Base-by-base conservation (phyloP, 78 protist genomes). In the Corallochytrium limacisporum region DNA sequence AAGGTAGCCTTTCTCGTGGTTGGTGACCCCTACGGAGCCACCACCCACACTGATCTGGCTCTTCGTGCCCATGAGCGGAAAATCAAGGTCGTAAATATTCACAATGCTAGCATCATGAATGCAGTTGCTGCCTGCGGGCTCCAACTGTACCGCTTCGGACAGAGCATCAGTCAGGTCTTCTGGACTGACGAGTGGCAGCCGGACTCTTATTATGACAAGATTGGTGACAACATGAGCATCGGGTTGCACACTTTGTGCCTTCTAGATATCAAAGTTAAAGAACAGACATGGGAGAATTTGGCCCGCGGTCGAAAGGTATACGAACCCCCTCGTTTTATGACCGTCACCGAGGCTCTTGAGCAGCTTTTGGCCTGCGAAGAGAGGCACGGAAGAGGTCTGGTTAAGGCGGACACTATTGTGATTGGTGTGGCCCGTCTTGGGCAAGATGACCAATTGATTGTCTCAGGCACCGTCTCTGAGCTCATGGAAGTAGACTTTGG, bases 101-200 rank as follows among this genome's bases (percentile, higher is more conserved):
- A 96, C 88, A 98, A 98, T 68, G 98, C 98, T 2, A 85, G 97
- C 22, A 95, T 96, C 71, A 89, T 98, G 96, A 94, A 84, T 73
- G 99, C 99, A 10, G 65, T 94, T 49, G 98, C 93, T 18, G 56
- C 86, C 68, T 86, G 95, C 29, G 99, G 99, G 16, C 67, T 98
- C 37, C 96, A 93, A 62, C 77, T 93, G 26, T 96, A 96, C 86
- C 29, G 74, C 32, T 98, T 72, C 39, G 99, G 99, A 22, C 90
- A 85, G 65, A 82, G 95, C n/a, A 88, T 98, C 10, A 78, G 95
- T 22, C 59, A 96, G 32, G 56, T 39, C 43, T 96, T 90, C 82
- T 91, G 78, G 37, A 82, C 91, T 3, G 95, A 88, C n/a, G 48
- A 65, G 2, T 91, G 92, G 91, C 20, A 74, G 43, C 99, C 99